phyloP scores from a whole-genome alignment of 345 rosid species.

The Camelina neglecta region DNA sequence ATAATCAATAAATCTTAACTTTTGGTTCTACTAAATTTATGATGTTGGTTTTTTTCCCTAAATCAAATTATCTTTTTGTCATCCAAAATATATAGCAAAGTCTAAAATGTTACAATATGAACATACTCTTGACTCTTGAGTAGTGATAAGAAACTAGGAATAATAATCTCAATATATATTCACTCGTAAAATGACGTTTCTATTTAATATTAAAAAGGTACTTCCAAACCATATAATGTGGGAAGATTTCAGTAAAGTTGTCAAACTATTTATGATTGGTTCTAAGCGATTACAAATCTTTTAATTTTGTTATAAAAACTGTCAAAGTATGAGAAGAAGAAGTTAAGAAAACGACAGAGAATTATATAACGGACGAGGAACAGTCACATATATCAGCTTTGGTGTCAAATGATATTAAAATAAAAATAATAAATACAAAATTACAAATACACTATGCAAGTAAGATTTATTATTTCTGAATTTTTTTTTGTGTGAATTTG shows the following conservation, averaged over 20 bases:
- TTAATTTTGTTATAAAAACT: not conserved
- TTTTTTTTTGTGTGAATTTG: not conserved
- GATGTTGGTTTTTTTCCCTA: not conserved
- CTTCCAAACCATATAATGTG: not conserved
- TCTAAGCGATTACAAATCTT: conserved; percentile 18
- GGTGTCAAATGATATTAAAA: conserved; percentile 30
- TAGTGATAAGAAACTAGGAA: not conserved
- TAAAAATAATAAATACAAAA: not conserved
- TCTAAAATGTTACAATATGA: not conserved
- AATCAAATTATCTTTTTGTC: too few species aligned
- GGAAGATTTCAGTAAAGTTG: conserved; percentile 24
- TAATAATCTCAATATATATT: not conserved
- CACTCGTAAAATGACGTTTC: not conserved
- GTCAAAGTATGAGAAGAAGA: conserved; percentile 12
- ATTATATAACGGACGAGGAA: conserved; percentile 19
- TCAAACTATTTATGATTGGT: conserved; percentile 21
- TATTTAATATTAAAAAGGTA: not conserved
- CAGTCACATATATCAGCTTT: conserved; percentile 22
- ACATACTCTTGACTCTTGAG: not conserved
- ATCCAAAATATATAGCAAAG: not conserved
- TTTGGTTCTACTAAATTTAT: too few species aligned
- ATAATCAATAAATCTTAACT: too few species aligned
- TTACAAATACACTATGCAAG: not conserved
- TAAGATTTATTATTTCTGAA: too few species aligned
- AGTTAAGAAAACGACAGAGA: conserved; percentile 35